phyloP scores from a whole-genome alignment of 495 filamentous ascomycete genomes.

The Lepidopterella palustris region DNA sequence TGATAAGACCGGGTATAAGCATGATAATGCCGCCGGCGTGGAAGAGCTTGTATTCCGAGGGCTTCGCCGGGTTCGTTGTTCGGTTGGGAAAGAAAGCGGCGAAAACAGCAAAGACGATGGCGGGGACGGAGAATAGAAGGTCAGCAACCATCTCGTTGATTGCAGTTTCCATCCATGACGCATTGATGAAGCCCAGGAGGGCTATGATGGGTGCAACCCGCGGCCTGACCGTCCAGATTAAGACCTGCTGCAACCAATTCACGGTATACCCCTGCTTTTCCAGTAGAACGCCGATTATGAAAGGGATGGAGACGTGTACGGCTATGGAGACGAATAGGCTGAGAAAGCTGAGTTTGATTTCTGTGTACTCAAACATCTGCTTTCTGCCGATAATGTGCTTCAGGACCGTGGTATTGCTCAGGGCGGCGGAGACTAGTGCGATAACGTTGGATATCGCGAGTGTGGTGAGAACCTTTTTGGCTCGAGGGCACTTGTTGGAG shows the following conservation, averaged over 20 bases:
- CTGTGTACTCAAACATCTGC: background rate
- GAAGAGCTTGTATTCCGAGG: conserved; percentile 5
- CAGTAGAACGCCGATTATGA: conserved; percentile 15
- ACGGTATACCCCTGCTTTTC: conserved; percentile 14
- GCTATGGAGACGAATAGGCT: conserved; percentile 14
- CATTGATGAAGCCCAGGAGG: conserved; percentile 9
- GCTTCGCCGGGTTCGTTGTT: conserved; percentile 9
- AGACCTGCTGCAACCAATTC: conserved; percentile 14
- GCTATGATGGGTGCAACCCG: conserved; percentile 12
- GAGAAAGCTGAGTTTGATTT: conserved; percentile 8
- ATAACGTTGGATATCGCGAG: background rate
- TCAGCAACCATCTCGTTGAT: conserved; percentile 17
- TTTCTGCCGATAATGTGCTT: background rate
- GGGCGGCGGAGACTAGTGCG: conserved; percentile 1
- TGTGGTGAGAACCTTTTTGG: background rate
- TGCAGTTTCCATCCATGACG: conserved; percentile 12
- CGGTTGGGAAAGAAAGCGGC: conserved; percentile 15
- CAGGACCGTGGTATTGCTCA: conserved; percentile 6
- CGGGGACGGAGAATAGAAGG: conserved; percentile 11
- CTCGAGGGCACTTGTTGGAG: background rate
- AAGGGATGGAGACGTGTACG: conserved; percentile 6
- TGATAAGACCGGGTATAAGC: conserved; percentile 10
- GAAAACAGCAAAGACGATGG: conserved; percentile 4
- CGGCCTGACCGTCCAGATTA: conserved; percentile 12
- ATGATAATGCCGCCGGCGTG: conserved; percentile 18